Evolutionary conservation across 768 basidiomycete species (phyloP).

Genomic region (Suillus luteus): DNA sequence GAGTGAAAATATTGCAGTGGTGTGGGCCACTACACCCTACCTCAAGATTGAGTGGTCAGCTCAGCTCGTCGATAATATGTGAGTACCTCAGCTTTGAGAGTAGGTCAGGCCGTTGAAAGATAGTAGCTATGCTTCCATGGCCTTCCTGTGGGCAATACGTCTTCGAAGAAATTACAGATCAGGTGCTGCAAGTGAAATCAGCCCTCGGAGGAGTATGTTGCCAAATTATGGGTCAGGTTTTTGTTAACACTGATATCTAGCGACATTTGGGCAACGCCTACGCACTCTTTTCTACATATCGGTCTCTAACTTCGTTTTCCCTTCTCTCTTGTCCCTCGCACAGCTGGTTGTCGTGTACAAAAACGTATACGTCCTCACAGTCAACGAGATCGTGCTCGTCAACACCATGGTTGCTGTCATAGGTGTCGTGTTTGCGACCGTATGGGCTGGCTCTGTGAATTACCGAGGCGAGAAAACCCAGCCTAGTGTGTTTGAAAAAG

Average conservation of each 20-base stretch:
- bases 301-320: slow-evolving; percentile 41
- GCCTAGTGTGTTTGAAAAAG: not conserved
- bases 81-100: not conserved
- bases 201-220: not conserved
- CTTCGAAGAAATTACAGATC: slow-evolving; percentile 8
- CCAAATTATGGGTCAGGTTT: not conserved
- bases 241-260: slow-evolving; percentile 5
- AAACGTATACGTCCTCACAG: slow-evolving; percentile 6
- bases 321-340: slow-evolving; percentile 36
- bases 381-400: slow-evolving; percentile 18
- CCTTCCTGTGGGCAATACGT: slow-evolving; percentile 4
- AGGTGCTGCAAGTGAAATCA: slow-evolving; percentile 2
- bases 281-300: slow-evolving; percentile 39
- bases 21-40: slow-evolving; percentile 12
- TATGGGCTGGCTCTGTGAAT: slow-evolving; percentile 31
- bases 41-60: slow-evolving; percentile 6
- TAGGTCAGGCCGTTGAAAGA: not conserved
- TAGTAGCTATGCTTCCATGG: not conserved
- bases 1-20: slow-evolving; percentile 5
- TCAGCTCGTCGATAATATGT: not conserved
- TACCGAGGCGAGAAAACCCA: slow-evolving; percentile 1
- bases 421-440: slow-evolving; percentile 39
- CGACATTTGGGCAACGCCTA: slow-evolving; percentile 22
- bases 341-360: slow-evolving; percentile 25
- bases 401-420: slow-evolving; percentile 37